Evolutionary conservation across 495 filamentous ascomycete genomes (phyloP), one percentile per base, ranked within the genome.

Genomic region (Choiromyces venosus): DNA sequence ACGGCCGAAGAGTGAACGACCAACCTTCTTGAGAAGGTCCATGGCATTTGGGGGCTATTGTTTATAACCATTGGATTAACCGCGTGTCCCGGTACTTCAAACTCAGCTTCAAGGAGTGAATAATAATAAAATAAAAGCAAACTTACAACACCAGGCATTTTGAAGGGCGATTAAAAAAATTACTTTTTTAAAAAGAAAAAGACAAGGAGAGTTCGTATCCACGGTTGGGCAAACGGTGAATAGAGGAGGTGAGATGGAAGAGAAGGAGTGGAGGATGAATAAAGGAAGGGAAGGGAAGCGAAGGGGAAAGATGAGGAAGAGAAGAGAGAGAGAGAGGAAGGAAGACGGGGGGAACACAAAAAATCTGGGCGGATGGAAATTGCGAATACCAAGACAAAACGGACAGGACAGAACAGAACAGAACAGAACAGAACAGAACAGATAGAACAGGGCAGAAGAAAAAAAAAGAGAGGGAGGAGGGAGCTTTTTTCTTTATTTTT

Each of bases 91-190:
- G n/a, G n/a, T 9, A 29, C 25, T 46, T 33, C 25, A 12, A 29
- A 61, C 12, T 33, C 25, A 33, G 25, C 52, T 16, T 25, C 36
- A 64, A n/a, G 39, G 61, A 65, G n/a, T 33, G 35, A 46, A 36
- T n/a, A n/a, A n/a, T n/a, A 61, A 37, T 42, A 18, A 38, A 8
- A 25, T 29, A n/a, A 44, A 36, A 61, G 19, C 56, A 56, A 33
- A 81, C 79, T 79, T 75, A 81, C 79, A 67, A 81, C 79, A 71
- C 79, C 79, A 76, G 79, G 79, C 79, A 81, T 81, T 25, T 76
- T 78, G 76, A 68, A 40, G 40, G 16, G 33, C 14, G 12, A 29
- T 61, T 18, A 61, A 29, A 61, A 33, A 52, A 33, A 25, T 69
- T 6, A 18, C 16, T 37, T 46, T 52, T 40, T 67, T 38, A 40